These are phyloP conservation scores for Rhododendron henanense DNA, from an alignment of 148 eudicot species.

Conservation along the genomic window DNA sequence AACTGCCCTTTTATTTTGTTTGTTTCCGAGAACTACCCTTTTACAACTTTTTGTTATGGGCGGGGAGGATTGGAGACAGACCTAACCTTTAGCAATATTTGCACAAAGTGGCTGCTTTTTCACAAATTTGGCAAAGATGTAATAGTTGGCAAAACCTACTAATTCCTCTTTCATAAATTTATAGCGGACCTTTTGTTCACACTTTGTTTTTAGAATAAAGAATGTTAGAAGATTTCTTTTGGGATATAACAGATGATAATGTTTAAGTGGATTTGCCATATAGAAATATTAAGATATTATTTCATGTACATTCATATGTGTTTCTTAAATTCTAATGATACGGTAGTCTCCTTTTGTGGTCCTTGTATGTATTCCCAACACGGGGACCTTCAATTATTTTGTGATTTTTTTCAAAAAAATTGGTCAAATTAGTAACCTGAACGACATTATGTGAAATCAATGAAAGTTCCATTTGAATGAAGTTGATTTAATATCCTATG, in stretches of 20 bases:
- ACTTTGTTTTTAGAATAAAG: not conserved
- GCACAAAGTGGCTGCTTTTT: too few species aligned
- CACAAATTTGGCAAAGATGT: too few species aligned
- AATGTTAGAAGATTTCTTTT: not conserved
- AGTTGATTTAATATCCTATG: not conserved
- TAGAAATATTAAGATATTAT: not conserved
- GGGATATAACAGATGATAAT: not conserved
- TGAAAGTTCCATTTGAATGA: not conserved
- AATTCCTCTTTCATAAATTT: not conserved
- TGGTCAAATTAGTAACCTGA: not conserved
- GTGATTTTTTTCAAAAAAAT: not conserved
- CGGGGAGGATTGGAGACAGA: too few species aligned
- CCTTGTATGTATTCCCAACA: not conserved
- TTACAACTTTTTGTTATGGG: not conserved
- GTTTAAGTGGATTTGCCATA: not conserved
- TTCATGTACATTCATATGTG: not conserved
- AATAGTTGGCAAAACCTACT: too few species aligned
- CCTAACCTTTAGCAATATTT: too few species aligned
- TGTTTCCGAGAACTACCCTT: not conserved
- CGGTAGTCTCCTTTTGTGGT: not conserved
- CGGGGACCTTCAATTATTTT: not conserved
- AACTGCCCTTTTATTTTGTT: too few species aligned
- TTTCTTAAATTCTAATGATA: not conserved
- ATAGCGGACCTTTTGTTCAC: not conserved
- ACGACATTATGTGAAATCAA: not conserved